Conservation (phyloP, 768 basidiomycete species). For the Piloderma croceum region DNA sequence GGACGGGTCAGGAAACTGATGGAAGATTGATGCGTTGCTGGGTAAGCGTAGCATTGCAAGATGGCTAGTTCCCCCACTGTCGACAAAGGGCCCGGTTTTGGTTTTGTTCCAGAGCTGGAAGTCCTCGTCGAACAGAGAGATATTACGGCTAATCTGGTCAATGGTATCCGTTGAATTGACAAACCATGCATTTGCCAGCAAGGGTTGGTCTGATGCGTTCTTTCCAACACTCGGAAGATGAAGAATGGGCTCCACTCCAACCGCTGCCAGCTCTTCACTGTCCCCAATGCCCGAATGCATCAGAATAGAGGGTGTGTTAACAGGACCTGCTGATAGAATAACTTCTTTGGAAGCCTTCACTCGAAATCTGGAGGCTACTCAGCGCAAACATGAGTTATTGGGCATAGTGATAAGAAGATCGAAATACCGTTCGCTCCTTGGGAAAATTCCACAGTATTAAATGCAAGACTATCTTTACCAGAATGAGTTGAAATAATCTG, state of each 20-base stretch:
- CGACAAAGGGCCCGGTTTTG: conserved; percentile 25
- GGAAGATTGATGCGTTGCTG: conserved; percentile 23
- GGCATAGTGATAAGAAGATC: background rate
- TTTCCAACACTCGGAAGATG: conserved; percentile 33
- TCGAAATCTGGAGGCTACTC: conserved; percentile 1
- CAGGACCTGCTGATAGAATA: conserved; percentile 33
- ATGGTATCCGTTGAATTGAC: conserved; percentile 27
- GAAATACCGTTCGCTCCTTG: background rate
- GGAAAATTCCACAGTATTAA: conserved; percentile 17
- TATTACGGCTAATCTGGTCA: conserved; percentile 20
- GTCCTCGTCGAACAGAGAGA: conserved; percentile 16
- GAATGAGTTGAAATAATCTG: conserved; percentile 17
- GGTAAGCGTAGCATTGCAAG: conserved; percentile 27
- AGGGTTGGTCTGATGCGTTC: conserved; percentile 33
- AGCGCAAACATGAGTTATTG: background rate
- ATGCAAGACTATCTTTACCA: conserved; percentile 5
- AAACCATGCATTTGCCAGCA: conserved; percentile 18
- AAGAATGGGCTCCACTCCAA: conserved; percentile 24
- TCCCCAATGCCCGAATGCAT: conserved; percentile 34
- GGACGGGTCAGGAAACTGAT: conserved; percentile 28
- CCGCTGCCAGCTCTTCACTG: conserved; percentile 12
- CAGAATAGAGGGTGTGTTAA: conserved; percentile 34
- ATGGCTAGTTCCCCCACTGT: conserved; percentile 17
- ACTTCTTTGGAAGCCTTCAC: conserved; percentile 29
- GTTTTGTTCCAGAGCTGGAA: conserved; percentile 22